phyloP scores from a whole-genome alignment of 2,329 filamentous ascomycete species.

The Alternaria viburni region DNA sequence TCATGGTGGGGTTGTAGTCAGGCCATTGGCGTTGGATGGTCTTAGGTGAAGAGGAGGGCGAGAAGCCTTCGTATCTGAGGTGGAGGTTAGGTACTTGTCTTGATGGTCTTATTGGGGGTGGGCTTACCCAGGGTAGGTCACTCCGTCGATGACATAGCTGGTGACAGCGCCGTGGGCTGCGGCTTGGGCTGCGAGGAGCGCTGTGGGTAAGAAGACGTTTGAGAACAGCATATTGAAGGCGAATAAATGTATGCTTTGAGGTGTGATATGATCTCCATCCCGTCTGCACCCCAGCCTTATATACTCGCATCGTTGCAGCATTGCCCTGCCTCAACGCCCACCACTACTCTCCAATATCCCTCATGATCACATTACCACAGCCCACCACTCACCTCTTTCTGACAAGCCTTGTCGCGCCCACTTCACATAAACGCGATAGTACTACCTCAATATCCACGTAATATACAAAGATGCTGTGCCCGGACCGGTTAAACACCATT shows the following conservation, averaged over 20 bases:
- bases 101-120: conserved; percentile 6
- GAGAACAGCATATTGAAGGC: conserved; percentile 46
- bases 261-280: background rate
- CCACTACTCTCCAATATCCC: conserved; percentile 12
- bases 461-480: conserved; percentile 23
- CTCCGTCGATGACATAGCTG: conserved; percentile 44
- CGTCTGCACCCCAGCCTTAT: conserved; percentile 13
- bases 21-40: conserved; percentile 66
- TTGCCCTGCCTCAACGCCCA: background rate
- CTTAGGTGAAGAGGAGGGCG: conserved; percentile 55
- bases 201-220: conserved; percentile 41
- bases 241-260: background rate
- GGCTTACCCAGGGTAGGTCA: conserved; percentile 38
- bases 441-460: conserved; percentile 27
- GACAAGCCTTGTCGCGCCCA: conserved; percentile 9
- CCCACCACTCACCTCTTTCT: conserved; percentile 5
- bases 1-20: conserved; percentile 62
- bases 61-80: conserved; percentile 61
- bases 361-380: conserved; percentile 13
- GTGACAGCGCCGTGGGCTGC: conserved; percentile 47
- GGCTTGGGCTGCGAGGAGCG: conserved; percentile 37
- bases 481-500: conserved; percentile 33
- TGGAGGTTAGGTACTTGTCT: conserved; percentile 40
- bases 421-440: conserved; percentile 31
- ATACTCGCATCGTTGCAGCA: conserved; percentile 10